These are phyloP conservation scores for Candida caryicola DNA, from an alignment of 805 yeast genomes.

Conservation along the genomic window DNA sequence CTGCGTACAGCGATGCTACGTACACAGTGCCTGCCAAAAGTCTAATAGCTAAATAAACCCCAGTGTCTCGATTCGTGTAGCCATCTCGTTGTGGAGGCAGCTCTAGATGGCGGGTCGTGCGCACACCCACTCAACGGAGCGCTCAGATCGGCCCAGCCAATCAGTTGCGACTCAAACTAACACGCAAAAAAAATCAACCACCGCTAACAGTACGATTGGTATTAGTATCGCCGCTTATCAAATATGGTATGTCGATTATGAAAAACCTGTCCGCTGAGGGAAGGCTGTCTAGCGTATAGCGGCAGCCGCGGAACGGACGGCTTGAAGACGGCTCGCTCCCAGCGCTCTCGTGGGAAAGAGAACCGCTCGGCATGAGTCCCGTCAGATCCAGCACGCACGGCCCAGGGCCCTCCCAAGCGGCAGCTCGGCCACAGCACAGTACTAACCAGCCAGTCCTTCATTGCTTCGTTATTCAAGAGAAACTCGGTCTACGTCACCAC, in stretches of 20 bases:
- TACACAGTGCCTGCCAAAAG: no score
- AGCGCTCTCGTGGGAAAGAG: no score
- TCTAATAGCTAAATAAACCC: no score
- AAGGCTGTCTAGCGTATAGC: no score
- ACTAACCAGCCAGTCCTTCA: slow-evolving; percentile 24
- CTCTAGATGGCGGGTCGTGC: not conserved
- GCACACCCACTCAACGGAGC: no score
- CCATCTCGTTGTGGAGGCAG: no score
- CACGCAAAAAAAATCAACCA: not conserved
- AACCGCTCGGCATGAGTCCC: not conserved
- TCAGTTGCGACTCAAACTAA: slow-evolving; percentile 6
- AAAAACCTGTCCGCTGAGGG: no score
- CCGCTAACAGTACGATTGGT: not conserved
- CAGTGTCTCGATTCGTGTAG: no score
- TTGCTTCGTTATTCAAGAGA: slow-evolving; percentile 54
- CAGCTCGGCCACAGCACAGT: slow-evolving; percentile 1
- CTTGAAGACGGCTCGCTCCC: no score
- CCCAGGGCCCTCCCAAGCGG: not conserved
- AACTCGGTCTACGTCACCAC: slow-evolving; percentile 85
- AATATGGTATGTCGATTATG: not conserved
- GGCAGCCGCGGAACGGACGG: no score
- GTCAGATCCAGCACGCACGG: not conserved
- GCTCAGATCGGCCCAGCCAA: slow-evolving; percentile 5
- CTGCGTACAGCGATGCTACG: no score
- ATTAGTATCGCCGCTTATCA: not conserved